Conservation (phyloP, 768 basidiomycete species). For the Leccinum boreale region DNA sequence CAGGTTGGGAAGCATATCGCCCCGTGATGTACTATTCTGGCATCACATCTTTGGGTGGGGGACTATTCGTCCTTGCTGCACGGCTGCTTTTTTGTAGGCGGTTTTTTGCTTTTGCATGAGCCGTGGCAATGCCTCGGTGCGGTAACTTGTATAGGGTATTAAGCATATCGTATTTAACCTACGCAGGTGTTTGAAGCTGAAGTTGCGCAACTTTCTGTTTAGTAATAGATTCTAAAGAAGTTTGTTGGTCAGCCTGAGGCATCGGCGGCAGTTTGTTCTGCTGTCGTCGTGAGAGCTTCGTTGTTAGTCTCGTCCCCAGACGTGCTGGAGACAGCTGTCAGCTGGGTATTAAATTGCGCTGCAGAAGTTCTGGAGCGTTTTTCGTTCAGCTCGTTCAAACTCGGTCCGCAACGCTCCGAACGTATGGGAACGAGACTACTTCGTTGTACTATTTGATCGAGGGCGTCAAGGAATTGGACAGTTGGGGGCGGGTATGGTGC, state of each 20-base stretch:
- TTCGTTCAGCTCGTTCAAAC: too few species aligned
- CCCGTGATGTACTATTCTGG: slow-evolving; percentile 32
- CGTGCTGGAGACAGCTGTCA: too few species aligned
- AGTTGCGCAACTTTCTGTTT: background rate
- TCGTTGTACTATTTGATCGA: background rate
- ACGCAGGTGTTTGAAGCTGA: background rate
- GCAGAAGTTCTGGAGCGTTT: too few species aligned
- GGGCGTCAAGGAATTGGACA: too few species aligned
- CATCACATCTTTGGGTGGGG: slow-evolving; percentile 24
- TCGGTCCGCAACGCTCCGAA: too few species aligned
- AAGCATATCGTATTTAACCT: background rate
- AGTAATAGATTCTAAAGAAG: background rate
- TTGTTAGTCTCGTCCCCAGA: too few species aligned
- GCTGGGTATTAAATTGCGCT: too few species aligned
- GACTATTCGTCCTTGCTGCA: slow-evolving; percentile 17
- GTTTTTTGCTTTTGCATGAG: slow-evolving; percentile 16
- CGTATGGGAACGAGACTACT: too few species aligned
- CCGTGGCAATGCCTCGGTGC: background rate
- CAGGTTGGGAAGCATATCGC: slow-evolving; percentile 22
- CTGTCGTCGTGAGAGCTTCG: background rate
- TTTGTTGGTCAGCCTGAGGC: background rate
- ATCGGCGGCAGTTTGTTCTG: background rate
- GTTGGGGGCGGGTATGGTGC: too few species aligned
- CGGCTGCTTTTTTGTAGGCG: slow-evolving; percentile 4
- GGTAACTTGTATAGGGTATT: background rate